These are phyloP conservation scores for Bryoglossum gracile DNA, from an alignment of 495 filamentous ascomycete genomes.

Conservation along the genomic window DNA sequence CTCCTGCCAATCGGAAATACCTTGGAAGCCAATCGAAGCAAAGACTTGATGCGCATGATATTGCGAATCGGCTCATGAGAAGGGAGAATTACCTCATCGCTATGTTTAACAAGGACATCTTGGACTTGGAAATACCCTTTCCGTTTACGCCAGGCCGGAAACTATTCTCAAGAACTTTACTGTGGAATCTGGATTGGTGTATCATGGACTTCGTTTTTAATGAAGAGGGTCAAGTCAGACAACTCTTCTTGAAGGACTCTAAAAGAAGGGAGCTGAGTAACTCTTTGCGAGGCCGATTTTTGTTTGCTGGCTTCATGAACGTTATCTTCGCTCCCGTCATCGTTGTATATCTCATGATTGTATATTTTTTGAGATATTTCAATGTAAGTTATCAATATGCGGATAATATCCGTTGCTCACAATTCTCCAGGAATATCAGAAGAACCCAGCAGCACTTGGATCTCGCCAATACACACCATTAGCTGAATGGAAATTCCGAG, in stretches of 20 bases:
- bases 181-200: slow-evolving; percentile 83
- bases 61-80: slow-evolving; percentile 94
- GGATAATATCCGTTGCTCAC: neutral
- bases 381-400: slow-evolving; percentile 43
- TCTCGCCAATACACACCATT: slow-evolving; percentile 85
- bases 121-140: slow-evolving; percentile 78
- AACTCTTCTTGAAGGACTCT: slow-evolving; percentile 73
- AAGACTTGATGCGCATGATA: slow-evolving; percentile 91
- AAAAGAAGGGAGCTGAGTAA: slow-evolving; percentile 73
- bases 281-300: slow-evolving; percentile 64
- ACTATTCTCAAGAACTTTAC: slow-evolving; percentile 69
- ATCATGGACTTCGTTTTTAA: slow-evolving; percentile 94
- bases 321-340: slow-evolving; percentile 78
- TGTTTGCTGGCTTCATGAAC: slow-evolving; percentile 78
- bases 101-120: slow-evolving; percentile 89
- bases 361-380: slow-evolving; percentile 90
- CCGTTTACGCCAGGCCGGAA: slow-evolving; percentile 75
- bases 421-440: slow-evolving; percentile 64
- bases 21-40: slow-evolving; percentile 86
- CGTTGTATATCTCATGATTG: slow-evolving; percentile 70
- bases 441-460: slow-evolving; percentile 75
- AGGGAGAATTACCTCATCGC: slow-evolving; percentile 96
- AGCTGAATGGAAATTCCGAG: slow-evolving; percentile 96
- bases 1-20: slow-evolving; percentile 50
- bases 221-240: slow-evolving; percentile 72